Conservation (phyloP, 2,329 filamentous ascomycete species). For the Hawksworthiomyces lignivorus region DNA sequence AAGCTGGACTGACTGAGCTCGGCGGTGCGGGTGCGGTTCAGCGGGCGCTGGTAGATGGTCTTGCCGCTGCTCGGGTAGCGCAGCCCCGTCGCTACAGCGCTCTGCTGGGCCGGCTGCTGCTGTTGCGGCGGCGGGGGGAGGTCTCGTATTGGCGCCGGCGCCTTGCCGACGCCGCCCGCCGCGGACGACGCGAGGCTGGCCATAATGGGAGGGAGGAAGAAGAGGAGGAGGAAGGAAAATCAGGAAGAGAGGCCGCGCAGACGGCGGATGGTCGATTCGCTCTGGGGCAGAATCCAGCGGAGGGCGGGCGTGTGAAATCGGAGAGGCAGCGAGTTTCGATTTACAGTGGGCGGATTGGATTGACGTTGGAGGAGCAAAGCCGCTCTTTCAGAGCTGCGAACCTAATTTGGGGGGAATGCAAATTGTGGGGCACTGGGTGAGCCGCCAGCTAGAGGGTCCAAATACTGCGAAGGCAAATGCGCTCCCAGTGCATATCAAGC, state of each 20-base stretch:
- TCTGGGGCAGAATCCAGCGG: no score
- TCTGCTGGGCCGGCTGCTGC: slow-evolving; percentile 42
- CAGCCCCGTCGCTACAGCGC: slow-evolving; percentile 53
- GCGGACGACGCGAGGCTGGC: slow-evolving; percentile 3
- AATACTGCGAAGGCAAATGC: no score
- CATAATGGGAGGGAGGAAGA: not conserved
- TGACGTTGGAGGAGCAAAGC: not conserved
- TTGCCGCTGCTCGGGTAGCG: slow-evolving; percentile 89
- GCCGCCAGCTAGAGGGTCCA: no score
- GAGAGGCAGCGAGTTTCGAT: no score
- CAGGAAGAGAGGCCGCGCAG: no score
- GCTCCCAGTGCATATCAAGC: no score
- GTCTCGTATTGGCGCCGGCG: slow-evolving; percentile 8
- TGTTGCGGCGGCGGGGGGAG: not conserved
- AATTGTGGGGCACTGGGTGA: no score
- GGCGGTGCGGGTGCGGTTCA: slow-evolving; percentile 80
- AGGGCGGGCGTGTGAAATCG: no score
- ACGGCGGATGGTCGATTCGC: no score
- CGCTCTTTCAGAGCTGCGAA: not conserved
- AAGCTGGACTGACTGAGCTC: slow-evolving; percentile 92
- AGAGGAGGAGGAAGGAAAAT: no score
- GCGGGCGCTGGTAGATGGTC: slow-evolving; percentile 93
- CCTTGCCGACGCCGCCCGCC: slow-evolving; percentile 9
- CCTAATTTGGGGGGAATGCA: not conserved
- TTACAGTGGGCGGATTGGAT: no score